Base-by-base conservation (phyloP, 2,329 filamentous ascomycete genomes). In the Penicillium hesseltinei region DNA sequence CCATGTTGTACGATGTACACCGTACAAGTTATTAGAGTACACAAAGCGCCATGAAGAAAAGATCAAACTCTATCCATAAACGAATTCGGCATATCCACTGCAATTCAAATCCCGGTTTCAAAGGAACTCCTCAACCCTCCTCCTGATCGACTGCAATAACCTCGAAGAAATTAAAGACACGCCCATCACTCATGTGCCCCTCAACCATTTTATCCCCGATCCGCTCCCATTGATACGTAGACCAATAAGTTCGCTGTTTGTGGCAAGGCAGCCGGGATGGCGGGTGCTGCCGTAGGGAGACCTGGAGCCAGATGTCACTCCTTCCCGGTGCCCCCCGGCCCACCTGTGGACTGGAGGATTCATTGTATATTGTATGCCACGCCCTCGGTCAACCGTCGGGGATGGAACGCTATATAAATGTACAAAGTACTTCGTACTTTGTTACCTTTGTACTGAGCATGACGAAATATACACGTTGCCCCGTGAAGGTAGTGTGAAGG, bases 241-340 rank as follows among this genome's bases (percentile, higher is more conserved):
- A 36, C 33, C 23, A n/a, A n/a, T n/a, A 39, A 27, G 15, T 43
- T 57, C 47, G 39, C 56, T 54, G 9, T 21, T 51, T 62, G 17
- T 54, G 53, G 60, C 50, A 59, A 54, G 36, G 43, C 45, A 57
- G 40, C 48, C 61, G 51, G 58, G 49, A 36, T 36, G n/a, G 57
- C 57, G 61, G 59, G 54, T 62, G 51, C 57, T 49, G 51, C 54
- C 56, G 59, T 53, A 21, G 23, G 31, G 40, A 27, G 40, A 44
- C 29, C 39, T 38, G 29, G 43, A 40, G 44, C 36, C 51, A 43
- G 39, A 45, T 39, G 33, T 25, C 54, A 56, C n/a, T 31, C 31
- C 31, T 29, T 10, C 19, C 47, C 33, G 15, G 21, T 27, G 10
- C 21, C 17, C 17, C 27, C 27, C 27, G 35, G 36, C 21, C 33